These are phyloP conservation scores for Marsdenia floribunda DNA, from an alignment of 257 asterid genomes.

Conservation along the genomic window DNA sequence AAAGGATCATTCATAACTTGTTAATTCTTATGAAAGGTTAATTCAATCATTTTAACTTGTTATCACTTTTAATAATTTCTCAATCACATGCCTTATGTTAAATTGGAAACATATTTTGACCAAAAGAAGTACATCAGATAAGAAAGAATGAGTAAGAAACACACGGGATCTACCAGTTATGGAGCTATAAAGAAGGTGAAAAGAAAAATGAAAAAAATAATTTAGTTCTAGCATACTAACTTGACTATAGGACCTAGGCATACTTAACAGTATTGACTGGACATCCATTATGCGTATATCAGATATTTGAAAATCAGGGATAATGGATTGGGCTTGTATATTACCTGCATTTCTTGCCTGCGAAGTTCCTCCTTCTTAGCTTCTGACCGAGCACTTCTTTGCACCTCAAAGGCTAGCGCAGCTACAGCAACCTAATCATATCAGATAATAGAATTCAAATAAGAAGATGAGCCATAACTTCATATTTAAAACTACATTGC, in stretches of 20 bases:
- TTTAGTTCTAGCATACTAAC: background rate
- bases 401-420: conserved; percentile 80
- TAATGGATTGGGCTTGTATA: background rate
- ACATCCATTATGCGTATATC: background rate
- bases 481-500: background rate
- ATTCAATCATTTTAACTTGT: too few species aligned
- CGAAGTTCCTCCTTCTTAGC: conserved; percentile 90
- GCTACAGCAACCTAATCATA: conserved; percentile 74
- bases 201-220: background rate
- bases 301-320: background rate
- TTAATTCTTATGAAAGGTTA: too few species aligned
- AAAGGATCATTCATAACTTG: too few species aligned
- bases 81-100: too few species aligned
- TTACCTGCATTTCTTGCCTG: conserved; percentile 49
- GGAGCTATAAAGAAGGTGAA: background rate
- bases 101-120: too few species aligned
- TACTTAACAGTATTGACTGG: background rate
- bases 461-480: conserved; percentile 10
- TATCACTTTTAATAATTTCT: too few species aligned
- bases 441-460: conserved; percentile 9
- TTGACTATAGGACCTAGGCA: background rate
- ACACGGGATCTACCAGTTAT: background rate
- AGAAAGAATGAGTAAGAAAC: background rate
- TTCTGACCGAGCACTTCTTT: conserved; percentile 85
- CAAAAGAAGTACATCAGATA: too few species aligned